These are phyloP conservation scores for Lactifluus hygrophoroides DNA, from an alignment of 768 basidiomycete genomes.

Conservation along the genomic window DNA sequence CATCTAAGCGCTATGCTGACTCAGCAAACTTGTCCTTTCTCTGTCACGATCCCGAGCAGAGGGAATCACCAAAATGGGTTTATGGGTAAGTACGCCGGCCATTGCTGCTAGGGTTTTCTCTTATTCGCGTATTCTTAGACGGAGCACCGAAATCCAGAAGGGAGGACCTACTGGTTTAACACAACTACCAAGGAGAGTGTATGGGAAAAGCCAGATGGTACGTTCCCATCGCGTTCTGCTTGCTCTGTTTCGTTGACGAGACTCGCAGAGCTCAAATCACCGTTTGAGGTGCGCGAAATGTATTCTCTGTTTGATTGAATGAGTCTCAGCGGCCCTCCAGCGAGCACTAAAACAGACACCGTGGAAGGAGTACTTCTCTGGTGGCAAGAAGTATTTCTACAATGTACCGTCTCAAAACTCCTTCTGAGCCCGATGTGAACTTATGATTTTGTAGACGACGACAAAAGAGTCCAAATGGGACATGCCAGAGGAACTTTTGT, in stretches of 20 bases:
- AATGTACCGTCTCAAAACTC: constrained; percentile 42
- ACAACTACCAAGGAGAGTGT: constrained; percentile 81
- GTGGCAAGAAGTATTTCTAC: constrained; percentile 86
- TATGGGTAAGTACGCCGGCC: constrained; percentile 11
- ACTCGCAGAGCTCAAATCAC: constrained; percentile 55
- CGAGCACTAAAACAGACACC: constrained; percentile 81
- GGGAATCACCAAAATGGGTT: not conserved
- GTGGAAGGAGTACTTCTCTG: constrained; percentile 96
- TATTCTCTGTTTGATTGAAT: not conserved
- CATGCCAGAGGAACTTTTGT: constrained; percentile 84
- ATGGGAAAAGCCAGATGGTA: constrained; percentile 97
- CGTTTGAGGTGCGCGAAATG: constrained; percentile 66
- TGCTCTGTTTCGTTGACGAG: not conserved
- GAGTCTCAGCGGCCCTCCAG: constrained; percentile 31
- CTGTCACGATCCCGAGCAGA: not conserved
- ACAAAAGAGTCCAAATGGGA: constrained; percentile 97
- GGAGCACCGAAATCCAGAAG: constrained; percentile 90
- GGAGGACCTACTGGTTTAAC: constrained; percentile 98
- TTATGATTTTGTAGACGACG: constrained; percentile 45
- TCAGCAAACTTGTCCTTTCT: not conserved
- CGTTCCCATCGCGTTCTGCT: constrained; percentile 19
- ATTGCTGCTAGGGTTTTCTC: not conserved
- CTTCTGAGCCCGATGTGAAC: not conserved
- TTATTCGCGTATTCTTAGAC: constrained; percentile 40
- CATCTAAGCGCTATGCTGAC: constrained; percentile 2